Base-by-base conservation (phyloP, 208 protist species). In the Leptomonas seymouri region DNA sequence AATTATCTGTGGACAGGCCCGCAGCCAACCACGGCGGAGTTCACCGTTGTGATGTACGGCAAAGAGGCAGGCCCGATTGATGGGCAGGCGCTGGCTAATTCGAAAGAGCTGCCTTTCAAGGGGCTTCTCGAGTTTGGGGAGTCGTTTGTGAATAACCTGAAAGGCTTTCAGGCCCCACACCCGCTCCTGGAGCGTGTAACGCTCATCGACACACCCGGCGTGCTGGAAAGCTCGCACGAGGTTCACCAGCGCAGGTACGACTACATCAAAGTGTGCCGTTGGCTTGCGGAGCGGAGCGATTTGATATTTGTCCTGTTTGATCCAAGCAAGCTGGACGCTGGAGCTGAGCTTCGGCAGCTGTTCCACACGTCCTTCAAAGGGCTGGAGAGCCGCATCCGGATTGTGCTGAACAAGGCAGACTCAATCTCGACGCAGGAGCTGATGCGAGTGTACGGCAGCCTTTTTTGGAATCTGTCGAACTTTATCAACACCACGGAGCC, bases 331-430 rank as follows among this genome's bases (percentile, higher is more conserved):
- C 71, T 94, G 20, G 84, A 91, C 61, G 75, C 85, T 12, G 89
- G 89, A 14, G 74, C 71, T 21, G 89, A 94, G 77, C 74, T 94
- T 20, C 80, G 74, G 0, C 80, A 81, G 45, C 74, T 94, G 56
- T 89, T 90, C 65, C 62, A 74, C n/a, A 73, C 75, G 3, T 75
- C 88, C 60, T 82, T 94, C 44, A 61, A 80, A 39, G 93, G 94
- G 1, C 65, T 97, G 42, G 95, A 98, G 62, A 93, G 94, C 44
- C 97, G 98, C 61, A 78, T 98, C 30, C 87, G 95, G 54, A 88
- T 98, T 27, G 86, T 99, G 39, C 87, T 99, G 23, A 99, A 99
- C 76, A 99, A 99, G 84, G 93, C 97, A 0, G 98, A 99, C 75
- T 85, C 78, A 51, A 76, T 98, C 18, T 80, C 74, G 39, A 81